Conservation (phyloP, 768 basidiomycete genomes). For the Coprinopsis cinerea region DNA sequence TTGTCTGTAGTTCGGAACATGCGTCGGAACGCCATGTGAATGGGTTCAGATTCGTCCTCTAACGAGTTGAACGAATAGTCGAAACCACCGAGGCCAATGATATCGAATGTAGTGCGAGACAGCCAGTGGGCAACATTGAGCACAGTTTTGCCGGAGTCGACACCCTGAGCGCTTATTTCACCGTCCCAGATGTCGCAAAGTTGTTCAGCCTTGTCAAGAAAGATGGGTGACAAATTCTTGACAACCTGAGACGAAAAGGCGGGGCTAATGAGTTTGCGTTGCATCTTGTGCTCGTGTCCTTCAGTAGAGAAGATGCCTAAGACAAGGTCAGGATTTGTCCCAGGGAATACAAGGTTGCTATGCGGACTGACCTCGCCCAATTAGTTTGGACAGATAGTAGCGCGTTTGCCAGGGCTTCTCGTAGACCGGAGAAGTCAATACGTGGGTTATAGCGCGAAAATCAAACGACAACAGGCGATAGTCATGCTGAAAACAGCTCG, state of each 20-base stretch:
- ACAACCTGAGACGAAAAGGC: constrained; percentile 44
- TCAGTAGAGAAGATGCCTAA: constrained; percentile 49
- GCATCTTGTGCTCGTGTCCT: constrained; percentile 40
- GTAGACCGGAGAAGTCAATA: constrained; percentile 42
- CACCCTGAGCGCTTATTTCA: constrained; percentile 6
- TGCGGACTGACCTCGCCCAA: constrained; percentile 38
- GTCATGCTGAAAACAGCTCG: constrained; percentile 34
- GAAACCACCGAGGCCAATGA: constrained; percentile 55
- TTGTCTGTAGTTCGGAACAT: constrained; percentile 47
- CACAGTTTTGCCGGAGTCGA: constrained; percentile 13
- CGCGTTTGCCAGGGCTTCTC: constrained; percentile 58
- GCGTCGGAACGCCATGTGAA: constrained; percentile 43
- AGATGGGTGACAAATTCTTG: constrained; percentile 39
- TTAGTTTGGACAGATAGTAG: constrained; percentile 36
- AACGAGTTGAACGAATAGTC: constrained; percentile 47
- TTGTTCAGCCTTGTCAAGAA: constrained; percentile 48
- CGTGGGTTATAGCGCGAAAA: constrained; percentile 39
- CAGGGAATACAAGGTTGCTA: neutral
- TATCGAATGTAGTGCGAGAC: constrained; percentile 57
- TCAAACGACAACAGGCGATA: constrained; percentile 51
- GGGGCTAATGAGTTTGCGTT: constrained; percentile 44
- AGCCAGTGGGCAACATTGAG: constrained; percentile 54
- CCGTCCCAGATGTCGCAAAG: constrained; percentile 38
- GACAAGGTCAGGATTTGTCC: neutral
- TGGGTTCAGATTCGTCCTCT: constrained; percentile 40